These are phyloP conservation scores for Elsinoe batatas DNA, from an alignment of 2,329 filamentous ascomycete genomes.

Conservation along the genomic window DNA sequence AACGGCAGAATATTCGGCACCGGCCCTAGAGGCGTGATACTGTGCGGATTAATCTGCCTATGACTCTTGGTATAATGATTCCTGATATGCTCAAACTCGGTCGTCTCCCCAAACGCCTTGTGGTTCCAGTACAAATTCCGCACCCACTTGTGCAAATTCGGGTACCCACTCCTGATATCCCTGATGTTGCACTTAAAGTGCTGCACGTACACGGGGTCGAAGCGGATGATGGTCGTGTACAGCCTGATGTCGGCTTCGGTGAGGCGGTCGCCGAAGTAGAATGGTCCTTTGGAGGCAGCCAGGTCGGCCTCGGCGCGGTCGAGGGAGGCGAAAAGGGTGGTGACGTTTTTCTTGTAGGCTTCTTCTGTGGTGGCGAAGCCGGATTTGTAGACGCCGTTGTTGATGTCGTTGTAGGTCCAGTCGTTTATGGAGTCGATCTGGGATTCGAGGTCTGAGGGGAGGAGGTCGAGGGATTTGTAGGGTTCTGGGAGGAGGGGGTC, in stretches of 20 bases:
- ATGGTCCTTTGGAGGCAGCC: conserved; percentile 33
- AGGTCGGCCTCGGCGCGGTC: conserved; percentile 39
- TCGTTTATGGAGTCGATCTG: conserved; percentile 42
- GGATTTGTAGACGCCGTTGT: conserved; percentile 37
- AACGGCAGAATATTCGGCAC: conserved; percentile 68
- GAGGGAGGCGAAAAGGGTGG: conserved; percentile 38
- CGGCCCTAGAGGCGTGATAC: conserved; percentile 78
- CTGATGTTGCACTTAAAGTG: conserved; percentile 72
- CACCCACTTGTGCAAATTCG: conserved; percentile 70
- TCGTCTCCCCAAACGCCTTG: conserved; percentile 69
- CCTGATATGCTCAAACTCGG: conserved; percentile 94
- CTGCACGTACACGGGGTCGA: conserved; percentile 46
- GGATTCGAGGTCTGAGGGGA: conserved; percentile 34
- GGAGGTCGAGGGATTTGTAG: conserved; percentile 35
- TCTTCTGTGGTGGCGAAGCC: conserved; percentile 45
- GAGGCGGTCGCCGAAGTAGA: conserved; percentile 36
- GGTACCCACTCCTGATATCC: conserved; percentile 77
- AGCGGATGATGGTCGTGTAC: conserved; percentile 52
- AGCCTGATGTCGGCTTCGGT: conserved; percentile 44
- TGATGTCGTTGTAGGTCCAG: conserved; percentile 40
- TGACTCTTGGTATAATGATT: conserved; percentile 60
- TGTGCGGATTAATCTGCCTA: conserved; percentile 52
- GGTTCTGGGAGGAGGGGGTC: conserved; percentile 41
- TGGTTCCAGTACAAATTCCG: conserved; percentile 75
- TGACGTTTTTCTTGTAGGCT: conserved; percentile 39